Evolutionary conservation across 495 filamentous ascomycete species (phyloP), one percentile per base, ranked within the genome.

Genomic region (Cetradonia linearis): DNA sequence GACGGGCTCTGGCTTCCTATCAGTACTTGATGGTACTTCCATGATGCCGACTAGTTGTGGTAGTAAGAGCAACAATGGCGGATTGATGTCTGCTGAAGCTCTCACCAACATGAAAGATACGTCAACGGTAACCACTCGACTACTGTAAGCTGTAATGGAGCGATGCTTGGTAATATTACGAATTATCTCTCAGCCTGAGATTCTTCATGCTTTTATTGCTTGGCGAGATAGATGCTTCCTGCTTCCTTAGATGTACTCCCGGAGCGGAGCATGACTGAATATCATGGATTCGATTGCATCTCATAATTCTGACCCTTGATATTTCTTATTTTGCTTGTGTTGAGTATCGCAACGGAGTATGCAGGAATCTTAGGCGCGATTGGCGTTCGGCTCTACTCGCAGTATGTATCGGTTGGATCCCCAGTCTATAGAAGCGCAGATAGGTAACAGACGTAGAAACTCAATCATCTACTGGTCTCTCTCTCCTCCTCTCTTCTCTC

Each of bases 1-100:
- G 56, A 83, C 71, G 4, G 88, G 85, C 44, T 72, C 69, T 36
- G 79, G 74, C 62, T 65, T 59, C 48, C 60, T 62, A 37, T 47
- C 60, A 48, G 42, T 44, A 42, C 8, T 25, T 34, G 46, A n/a
- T 28, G 25, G 23, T 5, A 56, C 34, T 47, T 54, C 55, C 61
- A 62, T 62, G 1, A 5, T 27, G 28, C 27, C 59, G 30, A 37
- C 13, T 28, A 38, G 11, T 6, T 5, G 37, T 11, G 6, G 5
- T 11, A 28, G 20, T 3, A 3, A 42, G 27, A 14, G 28, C 2
- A 25, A 44, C 9, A 40, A 42, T 38, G 58, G 11, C 28, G 38
- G 25, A 42, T 3, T 27, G n/a, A 25, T 23, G 6, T 27, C 1
- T 38, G 2, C 31, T 52, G 46, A 38, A 52, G 25, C 46, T 20